Evolutionary conservation across 768 basidiomycete genomes (phyloP).

Genomic region (Dioszegia hungarica): DNA sequence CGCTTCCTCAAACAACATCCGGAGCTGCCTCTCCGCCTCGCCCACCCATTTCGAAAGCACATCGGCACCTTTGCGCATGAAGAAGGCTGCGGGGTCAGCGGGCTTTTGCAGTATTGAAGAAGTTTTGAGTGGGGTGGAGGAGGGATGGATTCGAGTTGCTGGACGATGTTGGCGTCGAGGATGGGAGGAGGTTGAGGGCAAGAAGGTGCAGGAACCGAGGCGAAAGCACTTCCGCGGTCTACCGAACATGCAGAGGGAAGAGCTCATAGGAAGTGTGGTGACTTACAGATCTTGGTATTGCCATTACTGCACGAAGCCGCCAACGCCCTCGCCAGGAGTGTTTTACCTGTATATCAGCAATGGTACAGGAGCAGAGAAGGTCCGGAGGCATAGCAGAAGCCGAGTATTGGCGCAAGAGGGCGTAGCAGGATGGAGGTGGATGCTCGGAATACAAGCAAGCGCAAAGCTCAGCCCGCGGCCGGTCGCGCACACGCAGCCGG

Average conservation of each 20-base stretch:
- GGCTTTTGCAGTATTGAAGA: not conserved
- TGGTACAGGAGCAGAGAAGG: too few species aligned
- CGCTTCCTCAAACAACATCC: slow-evolving; percentile 93
- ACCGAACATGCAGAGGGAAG: not conserved
- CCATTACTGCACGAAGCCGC: slow-evolving; percentile 85
- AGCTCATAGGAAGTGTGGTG: not conserved
- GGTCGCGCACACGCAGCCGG: too few species aligned
- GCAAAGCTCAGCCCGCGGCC: too few species aligned
- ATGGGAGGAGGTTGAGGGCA: not conserved
- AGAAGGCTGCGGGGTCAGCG: slow-evolving; percentile 66
- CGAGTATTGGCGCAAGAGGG: too few species aligned
- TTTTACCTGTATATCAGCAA: slow-evolving; percentile 60
- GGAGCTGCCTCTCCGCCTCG: slow-evolving; percentile 92
- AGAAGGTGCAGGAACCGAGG: not conserved
- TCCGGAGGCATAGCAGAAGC: too few species aligned
- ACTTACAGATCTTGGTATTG: slow-evolving; percentile 80
- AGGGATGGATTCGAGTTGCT: too few species aligned
- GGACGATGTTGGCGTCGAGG: too few species aligned
- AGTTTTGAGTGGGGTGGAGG: not conserved
- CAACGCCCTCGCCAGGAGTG: slow-evolving; percentile 84
- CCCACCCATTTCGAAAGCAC: slow-evolving; percentile 99
- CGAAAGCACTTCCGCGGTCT: too few species aligned
- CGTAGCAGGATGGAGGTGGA: too few species aligned
- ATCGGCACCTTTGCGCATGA: slow-evolving; percentile 99
- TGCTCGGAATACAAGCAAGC: too few species aligned